A percentile compares a stretch with the other conserved stretches of the same genome.
Conservation (phyloP, 805 yeast species). For the Saccharomycopsis amapae region DNA sequence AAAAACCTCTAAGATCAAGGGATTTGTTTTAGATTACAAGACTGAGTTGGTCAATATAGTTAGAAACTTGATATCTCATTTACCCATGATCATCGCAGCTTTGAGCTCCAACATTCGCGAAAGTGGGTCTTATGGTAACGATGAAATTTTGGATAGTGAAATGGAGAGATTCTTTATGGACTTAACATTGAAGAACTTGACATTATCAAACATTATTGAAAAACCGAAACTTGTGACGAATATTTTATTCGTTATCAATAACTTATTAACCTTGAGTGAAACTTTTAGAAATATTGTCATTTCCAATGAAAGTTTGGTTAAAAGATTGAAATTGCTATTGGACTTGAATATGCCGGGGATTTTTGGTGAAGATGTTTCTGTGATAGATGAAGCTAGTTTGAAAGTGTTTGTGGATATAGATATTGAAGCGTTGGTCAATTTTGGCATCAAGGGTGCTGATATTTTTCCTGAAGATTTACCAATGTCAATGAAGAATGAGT, state of each 20-base stretch:
- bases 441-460: neutral
- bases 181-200: neutral
- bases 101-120: no score
- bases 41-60: slow-evolving; percentile 4
- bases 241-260: slow-evolving; percentile 11
- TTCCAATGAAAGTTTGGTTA: neutral
- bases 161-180: no score
- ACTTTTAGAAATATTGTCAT: slow-evolving; percentile 6
- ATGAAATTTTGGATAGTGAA: no score
- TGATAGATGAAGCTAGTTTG: no score
- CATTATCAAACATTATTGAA: slow-evolving; percentile 2
- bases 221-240: slow-evolving; percentile 12
- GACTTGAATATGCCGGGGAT: slow-evolving; percentile 5
- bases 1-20: neutral
- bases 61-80: slow-evolving; percentile 2
- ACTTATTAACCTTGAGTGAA: slow-evolving; percentile 10
- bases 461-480: neutral
- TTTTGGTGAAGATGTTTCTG: no score
- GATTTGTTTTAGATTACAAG: slow-evolving; percentile 2
- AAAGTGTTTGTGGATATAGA: no score
- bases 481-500: neutral
- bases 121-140: no score
- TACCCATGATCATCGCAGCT: neutral
- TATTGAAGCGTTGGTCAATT: no score
- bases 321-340: slow-evolving; percentile 1